Base-by-base conservation (phyloP, 805 yeast species). In the Candida yuanshanica region DNA sequence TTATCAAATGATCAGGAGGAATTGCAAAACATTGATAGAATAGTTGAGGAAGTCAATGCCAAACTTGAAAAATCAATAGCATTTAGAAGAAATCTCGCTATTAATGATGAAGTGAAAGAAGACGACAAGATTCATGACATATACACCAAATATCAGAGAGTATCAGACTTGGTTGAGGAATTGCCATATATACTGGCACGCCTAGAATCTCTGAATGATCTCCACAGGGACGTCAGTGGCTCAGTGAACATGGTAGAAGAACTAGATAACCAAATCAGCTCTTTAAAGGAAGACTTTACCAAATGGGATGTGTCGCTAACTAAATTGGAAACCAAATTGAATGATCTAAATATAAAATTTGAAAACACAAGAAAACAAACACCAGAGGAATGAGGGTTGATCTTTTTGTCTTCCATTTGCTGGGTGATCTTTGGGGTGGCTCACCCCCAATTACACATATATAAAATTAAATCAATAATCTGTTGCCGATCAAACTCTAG, bases 141-240 rank as follows among this genome's bases (percentile, higher is more conserved):
- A 2, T 59, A 55, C 44, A 45, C 37, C 1, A 48, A 39, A 4
- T 51, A 56, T 24, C 44, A 45, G 12, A 31, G 43, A 3, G 45
- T 56, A 5, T 41, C 40, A 21, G 35, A 37, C 1, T 51, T 58
- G 22, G 45, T 43, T 4, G 46, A 51, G 7, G 50, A 51, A 11
- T 29, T 63, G 1, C 66, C 66, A 1, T 46, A 45, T 4, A 35
- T 62, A 2, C 37, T 58, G 12, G 49, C 55, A 22, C 46, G 66
- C 23, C 26, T 63, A 14, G 52, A 53, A 36, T 45, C 59, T 0
- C 32, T 62, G 18, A 49, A 51, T 33, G 52, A 43, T 2, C 27
- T 62, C 8, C 63, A 59, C 36, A 27, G 48, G 7, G 42, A 45
- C 2, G 26, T 55, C 2, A 42, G 47, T 1, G 45, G 49, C 5